These are phyloP conservation scores for Penicillium oxalicum DNA, from an alignment of 2,329 filamentous ascomycete genomes.

Conservation along the genomic window DNA sequence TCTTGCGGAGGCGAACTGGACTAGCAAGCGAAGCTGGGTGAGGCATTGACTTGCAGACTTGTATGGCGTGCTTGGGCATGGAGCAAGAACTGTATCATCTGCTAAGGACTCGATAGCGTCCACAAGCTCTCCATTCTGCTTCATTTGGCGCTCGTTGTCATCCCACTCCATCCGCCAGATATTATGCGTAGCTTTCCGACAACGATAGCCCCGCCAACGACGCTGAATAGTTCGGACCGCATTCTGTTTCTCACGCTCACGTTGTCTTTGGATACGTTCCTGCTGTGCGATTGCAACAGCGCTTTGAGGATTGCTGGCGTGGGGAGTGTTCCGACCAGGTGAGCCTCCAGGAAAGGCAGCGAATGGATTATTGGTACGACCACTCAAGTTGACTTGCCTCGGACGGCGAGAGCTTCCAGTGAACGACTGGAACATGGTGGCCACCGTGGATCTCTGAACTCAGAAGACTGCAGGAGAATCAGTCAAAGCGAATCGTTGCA, in stretches of 20 bases:
- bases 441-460: slow-evolving; percentile 3
- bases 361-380: slow-evolving; percentile 75
- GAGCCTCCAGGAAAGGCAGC: slow-evolving; percentile 45
- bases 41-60: slow-evolving; percentile 36
- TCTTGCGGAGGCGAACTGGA: slow-evolving; percentile 56
- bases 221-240: slow-evolving; percentile 70
- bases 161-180: slow-evolving; percentile 60
- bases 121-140: slow-evolving; percentile 19
- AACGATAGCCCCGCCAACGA: slow-evolving; percentile 71
- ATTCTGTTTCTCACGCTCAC: slow-evolving; percentile 69
- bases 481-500: slow-evolving; percentile 1
- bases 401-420: slow-evolving; percentile 78
- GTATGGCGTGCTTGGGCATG: slow-evolving; percentile 33
- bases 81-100: slow-evolving; percentile 5
- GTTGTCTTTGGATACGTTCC: slow-evolving; percentile 72
- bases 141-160: slow-evolving; percentile 44
- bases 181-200: slow-evolving; percentile 54
- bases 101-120: not conserved
- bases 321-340: slow-evolving; percentile 51
- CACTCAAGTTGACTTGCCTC: slow-evolving; percentile 90
- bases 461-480: slow-evolving; percentile 4
- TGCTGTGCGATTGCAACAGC: slow-evolving; percentile 81
- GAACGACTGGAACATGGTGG: slow-evolving; percentile 81
- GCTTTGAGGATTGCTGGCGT: slow-evolving; percentile 61
- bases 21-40: slow-evolving; percentile 57